phyloP scores from a whole-genome alignment of 805 yeast genomes.

The Saturnispora zaruensis region DNA sequence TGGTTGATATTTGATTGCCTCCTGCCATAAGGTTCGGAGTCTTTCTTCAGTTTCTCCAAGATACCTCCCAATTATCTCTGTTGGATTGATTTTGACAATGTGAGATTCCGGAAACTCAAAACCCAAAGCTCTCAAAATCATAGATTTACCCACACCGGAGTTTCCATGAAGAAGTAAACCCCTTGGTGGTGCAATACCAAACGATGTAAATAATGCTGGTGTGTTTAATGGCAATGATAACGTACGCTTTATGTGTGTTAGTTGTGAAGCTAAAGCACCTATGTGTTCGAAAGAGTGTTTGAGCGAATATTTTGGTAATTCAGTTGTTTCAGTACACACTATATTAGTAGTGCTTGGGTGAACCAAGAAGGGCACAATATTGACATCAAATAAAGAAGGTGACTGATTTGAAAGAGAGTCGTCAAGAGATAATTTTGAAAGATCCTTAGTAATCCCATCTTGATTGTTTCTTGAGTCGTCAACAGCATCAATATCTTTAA shows the following conservation, averaged over 20 bases:
- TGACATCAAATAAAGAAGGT: not conserved
- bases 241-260: slow-evolving; percentile 51
- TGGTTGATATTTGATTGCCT: slow-evolving; percentile 82
- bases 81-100: slow-evolving; percentile 78
- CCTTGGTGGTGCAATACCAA: slow-evolving; percentile 87
- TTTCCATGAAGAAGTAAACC: slow-evolving; percentile 95
- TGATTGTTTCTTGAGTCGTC: not conserved
- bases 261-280: slow-evolving; percentile 71
- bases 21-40: slow-evolving; percentile 71
- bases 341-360: slow-evolving; percentile 27
- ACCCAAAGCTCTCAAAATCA: slow-evolving; percentile 78
- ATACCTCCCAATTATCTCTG: slow-evolving; percentile 86
- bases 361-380: slow-evolving; percentile 16
- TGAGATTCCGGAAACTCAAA: slow-evolving; percentile 67
- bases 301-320: slow-evolving; percentile 37
- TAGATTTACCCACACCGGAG: slow-evolving; percentile 94
- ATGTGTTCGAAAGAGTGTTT: slow-evolving; percentile 34
- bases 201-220: slow-evolving; percentile 68
- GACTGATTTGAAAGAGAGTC: not conserved
- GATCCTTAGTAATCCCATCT: not conserved
- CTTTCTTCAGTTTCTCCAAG: slow-evolving; percentile 90
- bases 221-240: slow-evolving; percentile 73
- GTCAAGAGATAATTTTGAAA: not conserved
- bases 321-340: slow-evolving; percentile 24
- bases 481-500: not conserved